A percentile compares a stretch with the other conserved stretches of the same genome.
These are phyloP conservation scores for Barbarea vulgaris DNA, from an alignment of 345 rosid genomes.

Conservation along the genomic window DNA sequence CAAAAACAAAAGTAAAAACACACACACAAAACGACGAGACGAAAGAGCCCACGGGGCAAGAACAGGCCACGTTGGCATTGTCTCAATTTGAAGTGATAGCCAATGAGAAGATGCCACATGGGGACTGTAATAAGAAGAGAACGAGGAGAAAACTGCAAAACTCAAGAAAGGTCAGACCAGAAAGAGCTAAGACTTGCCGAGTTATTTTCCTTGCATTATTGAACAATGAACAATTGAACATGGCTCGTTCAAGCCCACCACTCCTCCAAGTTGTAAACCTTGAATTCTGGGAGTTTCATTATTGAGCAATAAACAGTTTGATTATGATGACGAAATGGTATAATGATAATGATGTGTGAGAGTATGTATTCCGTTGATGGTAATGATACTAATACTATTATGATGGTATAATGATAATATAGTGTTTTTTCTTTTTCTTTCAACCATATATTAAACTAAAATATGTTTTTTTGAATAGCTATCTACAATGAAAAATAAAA, in stretches of 20 bases:
- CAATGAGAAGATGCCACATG: constrained; percentile 22
- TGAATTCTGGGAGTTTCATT: background rate
- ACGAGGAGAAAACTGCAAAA: constrained; percentile 39
- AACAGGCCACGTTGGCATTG: constrained; percentile 25
- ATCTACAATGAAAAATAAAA: background rate
- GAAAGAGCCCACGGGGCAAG: constrained; percentile 27
- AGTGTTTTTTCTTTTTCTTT: background rate
- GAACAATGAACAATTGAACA: constrained; percentile 19
- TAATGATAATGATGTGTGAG: background rate
- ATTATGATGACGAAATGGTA: background rate
- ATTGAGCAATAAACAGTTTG: background rate
- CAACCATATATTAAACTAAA: background rate
- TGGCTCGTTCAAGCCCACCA: constrained; percentile 30
- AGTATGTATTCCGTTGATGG: background rate
- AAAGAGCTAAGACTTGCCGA: constrained; percentile 37
- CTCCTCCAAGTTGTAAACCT: constrained; percentile 22
- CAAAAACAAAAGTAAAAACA: background rate
- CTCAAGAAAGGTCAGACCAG: constrained; percentile 33
- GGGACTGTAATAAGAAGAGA: constrained; percentile 28
- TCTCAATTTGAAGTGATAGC: constrained; percentile 13
- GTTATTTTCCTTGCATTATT: constrained; percentile 34
- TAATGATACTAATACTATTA: background rate
- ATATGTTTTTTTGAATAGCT: background rate
- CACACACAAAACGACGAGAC: constrained; percentile 36
- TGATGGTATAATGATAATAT: background rate